A percentile compares a stretch with the other conserved stretches of the same genome.
phyloP scores from a whole-genome alignment of 106 monocot genomes.

The Dioscorea dumetorum region DNA sequence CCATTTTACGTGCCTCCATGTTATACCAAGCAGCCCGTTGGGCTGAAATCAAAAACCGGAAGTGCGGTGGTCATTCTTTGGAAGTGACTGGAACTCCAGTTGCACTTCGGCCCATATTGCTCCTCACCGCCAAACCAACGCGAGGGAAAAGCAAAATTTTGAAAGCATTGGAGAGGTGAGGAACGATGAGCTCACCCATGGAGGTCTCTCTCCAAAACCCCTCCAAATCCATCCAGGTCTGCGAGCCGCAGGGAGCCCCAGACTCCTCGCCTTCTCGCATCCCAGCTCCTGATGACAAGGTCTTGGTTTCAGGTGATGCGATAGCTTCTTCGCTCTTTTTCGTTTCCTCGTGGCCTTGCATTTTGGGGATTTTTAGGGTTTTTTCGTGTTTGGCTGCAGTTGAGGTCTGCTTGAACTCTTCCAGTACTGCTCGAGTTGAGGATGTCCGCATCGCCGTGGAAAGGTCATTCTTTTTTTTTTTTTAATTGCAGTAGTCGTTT shows the following conservation, averaged over 20 bases:
- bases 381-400: slow-evolving; percentile 36
- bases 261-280: background rate
- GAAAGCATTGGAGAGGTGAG: too few relatives aligned
- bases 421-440: slow-evolving; percentile 67
- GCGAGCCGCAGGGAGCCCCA: background rate
- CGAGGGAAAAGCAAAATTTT: too few relatives aligned
- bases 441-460: slow-evolving; percentile 75
- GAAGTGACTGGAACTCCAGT: too few relatives aligned
- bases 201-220: background rate
- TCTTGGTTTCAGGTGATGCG: background rate
- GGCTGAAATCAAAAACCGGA: too few relatives aligned
- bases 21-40: too few relatives aligned
- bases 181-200: background rate
- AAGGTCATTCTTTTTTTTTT: slow-evolving; percentile 39
- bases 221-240: background rate
- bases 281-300: background rate
- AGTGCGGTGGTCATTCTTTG: too few relatives aligned
- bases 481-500: background rate
- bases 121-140: too few relatives aligned
- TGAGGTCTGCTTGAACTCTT: slow-evolving; percentile 76
- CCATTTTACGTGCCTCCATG: too few relatives aligned
- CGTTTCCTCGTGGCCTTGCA: background rate
- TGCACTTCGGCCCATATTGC: too few relatives aligned
- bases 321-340: background rate
- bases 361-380: background rate